Conservation (phyloP, 2,329 filamentous ascomycete species). For the Fusarium tanahbumbuense region DNA sequence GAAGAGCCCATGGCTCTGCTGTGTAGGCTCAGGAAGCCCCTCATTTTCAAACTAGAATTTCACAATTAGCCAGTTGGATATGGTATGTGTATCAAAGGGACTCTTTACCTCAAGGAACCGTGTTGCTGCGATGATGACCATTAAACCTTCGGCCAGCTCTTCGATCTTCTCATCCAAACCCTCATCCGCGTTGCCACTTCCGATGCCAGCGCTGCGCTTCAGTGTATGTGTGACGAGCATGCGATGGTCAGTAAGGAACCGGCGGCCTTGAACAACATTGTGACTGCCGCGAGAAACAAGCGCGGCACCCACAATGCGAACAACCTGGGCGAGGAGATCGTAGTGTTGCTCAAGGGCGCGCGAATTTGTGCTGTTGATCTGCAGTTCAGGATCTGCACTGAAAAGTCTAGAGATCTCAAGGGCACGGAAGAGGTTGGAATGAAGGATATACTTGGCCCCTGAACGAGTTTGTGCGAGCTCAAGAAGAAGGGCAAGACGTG, state of each 20-base stretch:
- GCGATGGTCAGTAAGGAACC: constrained; percentile 85
- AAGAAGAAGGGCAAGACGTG: constrained; percentile 83
- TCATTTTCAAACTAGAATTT: constrained; percentile 57
- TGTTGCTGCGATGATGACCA: constrained; percentile 83
- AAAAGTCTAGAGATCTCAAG: constrained; percentile 88
- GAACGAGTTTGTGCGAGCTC: constrained; percentile 84
- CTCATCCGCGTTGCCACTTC: constrained; percentile 56
- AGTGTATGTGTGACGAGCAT: constrained; percentile 88
- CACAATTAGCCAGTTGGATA: constrained; percentile 28
- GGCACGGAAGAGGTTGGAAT: constrained; percentile 86
- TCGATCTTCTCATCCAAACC: constrained; percentile 71
- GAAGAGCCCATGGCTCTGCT: constrained; percentile 53
- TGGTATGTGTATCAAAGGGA: background rate
- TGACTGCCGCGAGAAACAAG: constrained; percentile 84
- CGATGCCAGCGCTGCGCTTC: constrained; percentile 87
- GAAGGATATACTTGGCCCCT: constrained; percentile 89
- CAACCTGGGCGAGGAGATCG: constrained; percentile 80
- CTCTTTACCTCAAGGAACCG: constrained; percentile 83
- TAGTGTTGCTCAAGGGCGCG: constrained; percentile 85
- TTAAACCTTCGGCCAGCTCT: constrained; percentile 86
- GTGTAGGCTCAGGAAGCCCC: constrained; percentile 49
- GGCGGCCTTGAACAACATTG: constrained; percentile 82
- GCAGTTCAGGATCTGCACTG: constrained; percentile 89
- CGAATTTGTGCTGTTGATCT: constrained; percentile 77
- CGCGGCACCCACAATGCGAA: constrained; percentile 84